Base-by-base conservation (phyloP, 495 filamentous ascomycete genomes). In the Podospora pseudocomata region DNA sequence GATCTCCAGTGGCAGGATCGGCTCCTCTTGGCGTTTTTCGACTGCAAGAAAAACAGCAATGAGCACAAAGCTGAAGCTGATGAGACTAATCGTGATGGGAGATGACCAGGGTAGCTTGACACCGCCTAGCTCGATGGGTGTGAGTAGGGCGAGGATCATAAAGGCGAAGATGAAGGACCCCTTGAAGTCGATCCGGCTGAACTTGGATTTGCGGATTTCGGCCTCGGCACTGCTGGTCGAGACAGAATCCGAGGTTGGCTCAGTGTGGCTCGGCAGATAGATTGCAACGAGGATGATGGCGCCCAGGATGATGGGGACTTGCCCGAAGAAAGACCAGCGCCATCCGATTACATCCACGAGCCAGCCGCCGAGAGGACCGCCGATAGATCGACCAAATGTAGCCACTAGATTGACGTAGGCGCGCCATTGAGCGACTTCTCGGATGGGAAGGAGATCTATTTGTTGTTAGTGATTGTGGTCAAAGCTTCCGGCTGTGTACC, bases 381-480 rank as follows among this genome's bases (percentile, higher is more conserved):
- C 89, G 15, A 88, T 65, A 65, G 84, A 86, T n/a, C 89, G 82
- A 9, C 89, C 89, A 3, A 86, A 79, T 0, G 88, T 90, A 68
- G 86, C 84, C 6, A 86, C 79, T 15, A 90, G 81, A 67, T 92
- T 91, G 26, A 90, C 80, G 73, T 89, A 90, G 9, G 87, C 84
- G 59, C 88, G 81, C 87, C 87, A 92, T 13, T 81, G 77, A 7
- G 88, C 89, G 0, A 90, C 80, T n/a, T 92, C 86, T n/a, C 86
- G 80, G n/a, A 85, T 75, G 9, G 88, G 87, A 1, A 91, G 83
- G 4, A 91, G 79, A 67, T 92, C 89, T 69, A 49, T 49, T 49
- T 18, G 39, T 13, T 49, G 39, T 49, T 18, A 49, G 39, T 49
- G 9, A 49, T 3, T 2, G 15, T 2, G 13, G 39, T 49, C 13